Percentiles rank a stretch among this genome's conserved stretches.
phyloP scores from a whole-genome alignment of 176 grass and related monocot genomes.

The Phyllostachys edulis region DNA sequence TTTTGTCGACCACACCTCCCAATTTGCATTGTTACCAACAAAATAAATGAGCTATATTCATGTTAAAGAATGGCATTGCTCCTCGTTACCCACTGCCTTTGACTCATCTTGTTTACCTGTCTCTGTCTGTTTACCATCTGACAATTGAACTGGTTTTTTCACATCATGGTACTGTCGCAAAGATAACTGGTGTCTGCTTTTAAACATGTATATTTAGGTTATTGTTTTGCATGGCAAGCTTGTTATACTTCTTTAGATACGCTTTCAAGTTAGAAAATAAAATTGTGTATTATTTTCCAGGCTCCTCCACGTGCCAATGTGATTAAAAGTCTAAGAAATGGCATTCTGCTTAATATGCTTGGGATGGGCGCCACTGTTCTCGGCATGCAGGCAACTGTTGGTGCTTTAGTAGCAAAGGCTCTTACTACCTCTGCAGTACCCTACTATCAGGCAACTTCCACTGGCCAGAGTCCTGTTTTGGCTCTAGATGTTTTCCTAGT shows the following conservation, averaged over 20 bases:
- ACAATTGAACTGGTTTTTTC: not conserved
- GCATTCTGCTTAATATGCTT: constrained; percentile 71
- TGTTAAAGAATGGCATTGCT: not conserved
- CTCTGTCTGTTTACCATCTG: not conserved
- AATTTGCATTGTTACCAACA: not conserved
- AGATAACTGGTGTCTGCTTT: not conserved
- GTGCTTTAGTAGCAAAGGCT: constrained; percentile 89
- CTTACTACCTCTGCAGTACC: constrained; percentile 81
- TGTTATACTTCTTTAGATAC: constrained; percentile 13
- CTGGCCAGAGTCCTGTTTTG: constrained; percentile 83
- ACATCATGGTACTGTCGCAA: not conserved
- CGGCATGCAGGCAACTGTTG: constrained; percentile 96
- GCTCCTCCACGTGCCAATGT: constrained; percentile 90
- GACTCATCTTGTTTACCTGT: not conserved
- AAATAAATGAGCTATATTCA: not conserved
- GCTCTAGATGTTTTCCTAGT: constrained; percentile 95
- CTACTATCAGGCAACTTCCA: constrained; percentile 53
- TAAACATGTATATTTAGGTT: not conserved
- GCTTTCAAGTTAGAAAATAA: not conserved
- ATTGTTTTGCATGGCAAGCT: not conserved
- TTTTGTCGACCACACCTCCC: not conserved
- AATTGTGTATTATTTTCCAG: constrained; percentile 43
- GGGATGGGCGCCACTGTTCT: constrained; percentile 93
- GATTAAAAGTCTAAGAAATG: constrained; percentile 92
- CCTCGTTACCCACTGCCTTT: not conserved